Conservation (phyloP, 2,329 filamentous ascomycete genomes). For the Penicillium palitans region DNA sequence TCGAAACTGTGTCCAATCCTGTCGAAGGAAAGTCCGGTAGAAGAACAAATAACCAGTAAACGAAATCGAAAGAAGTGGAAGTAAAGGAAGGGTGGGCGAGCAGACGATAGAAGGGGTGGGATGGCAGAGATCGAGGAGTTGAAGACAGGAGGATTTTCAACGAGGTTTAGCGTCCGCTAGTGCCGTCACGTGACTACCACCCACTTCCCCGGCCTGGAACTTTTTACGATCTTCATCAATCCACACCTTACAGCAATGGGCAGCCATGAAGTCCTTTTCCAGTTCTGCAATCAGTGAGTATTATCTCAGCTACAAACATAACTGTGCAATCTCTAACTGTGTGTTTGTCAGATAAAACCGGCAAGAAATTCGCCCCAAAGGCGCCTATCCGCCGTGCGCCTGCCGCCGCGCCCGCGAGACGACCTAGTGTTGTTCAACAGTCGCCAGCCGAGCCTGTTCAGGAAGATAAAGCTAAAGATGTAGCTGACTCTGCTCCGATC, state of each 20-base stretch:
- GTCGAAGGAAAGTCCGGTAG: conserved; percentile 12
- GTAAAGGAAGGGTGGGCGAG: conserved; percentile 5
- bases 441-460: conserved; percentile 9
- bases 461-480: conserved; percentile 5
- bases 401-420: conserved; percentile 38
- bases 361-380: conserved; percentile 77
- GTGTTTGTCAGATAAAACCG: conserved; percentile 56
- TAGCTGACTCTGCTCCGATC: conserved; percentile 1
- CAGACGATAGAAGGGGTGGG: conserved; percentile 22
- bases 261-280: conserved; percentile 51
- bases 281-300: conserved; percentile 55
- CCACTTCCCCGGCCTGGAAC: conserved; percentile 32
- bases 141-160: conserved; percentile 47
- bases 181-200: conserved; percentile 39
- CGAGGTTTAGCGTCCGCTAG: conserved; percentile 36
- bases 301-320: not conserved
- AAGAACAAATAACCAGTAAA: conserved; percentile 1
- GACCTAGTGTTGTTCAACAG: conserved; percentile 44
- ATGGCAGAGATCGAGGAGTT: conserved; percentile 29
- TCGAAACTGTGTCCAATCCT: conserved; percentile 29
- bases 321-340: conserved; percentile 7
- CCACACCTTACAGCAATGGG: conserved; percentile 25
- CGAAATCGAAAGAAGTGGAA: conserved; percentile 2
- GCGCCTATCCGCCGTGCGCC: conserved; percentile 58
- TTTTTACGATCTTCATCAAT: conserved; percentile 20